Conservation (phyloP, 2,329 filamentous ascomycete species). For the Zymoseptoria brevis region DNA sequence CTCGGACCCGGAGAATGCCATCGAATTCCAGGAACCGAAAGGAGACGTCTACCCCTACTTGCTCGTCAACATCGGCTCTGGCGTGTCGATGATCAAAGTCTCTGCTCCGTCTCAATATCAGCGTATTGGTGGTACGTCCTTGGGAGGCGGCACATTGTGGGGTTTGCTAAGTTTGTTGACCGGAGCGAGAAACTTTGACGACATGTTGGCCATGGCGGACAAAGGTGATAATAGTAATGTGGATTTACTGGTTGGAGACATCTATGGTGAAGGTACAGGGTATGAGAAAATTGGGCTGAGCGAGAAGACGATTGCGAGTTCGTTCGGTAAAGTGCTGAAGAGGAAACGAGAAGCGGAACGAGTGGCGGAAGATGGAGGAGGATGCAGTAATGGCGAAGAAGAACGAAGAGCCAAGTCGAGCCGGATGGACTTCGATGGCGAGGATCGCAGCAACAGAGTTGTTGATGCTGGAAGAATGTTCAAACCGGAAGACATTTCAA, state of each 20-base stretch:
- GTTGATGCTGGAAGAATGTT: slow-evolving; percentile 50
- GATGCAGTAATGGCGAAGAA: slow-evolving; percentile 45
- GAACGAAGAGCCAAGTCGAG: slow-evolving; percentile 14
- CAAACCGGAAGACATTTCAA: slow-evolving; percentile 73
- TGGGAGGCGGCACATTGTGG: slow-evolving; percentile 97
- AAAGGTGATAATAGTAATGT: slow-evolving; percentile 86
- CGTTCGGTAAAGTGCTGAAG: slow-evolving; percentile 93
- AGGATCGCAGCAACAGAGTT: slow-evolving; percentile 17
- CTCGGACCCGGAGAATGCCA: slow-evolving; percentile 57
- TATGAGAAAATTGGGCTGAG: slow-evolving; percentile 96
- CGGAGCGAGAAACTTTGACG: slow-evolving; percentile 90
- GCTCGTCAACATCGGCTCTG: slow-evolving; percentile 95
- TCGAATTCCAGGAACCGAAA: slow-evolving; percentile 73
- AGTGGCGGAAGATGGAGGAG: slow-evolving; percentile 64
- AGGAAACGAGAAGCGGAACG: slow-evolving; percentile 79
- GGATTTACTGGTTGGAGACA: slow-evolving; percentile 95
- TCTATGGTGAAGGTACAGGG: slow-evolving; percentile 93
- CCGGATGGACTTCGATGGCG: slow-evolving; percentile 25
- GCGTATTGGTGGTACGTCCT: slow-evolving; percentile 87
- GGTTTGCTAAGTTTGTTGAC: slow-evolving; percentile 85
- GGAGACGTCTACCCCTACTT: slow-evolving; percentile 93
- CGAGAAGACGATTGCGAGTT: slow-evolving; percentile 89
- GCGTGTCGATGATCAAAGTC: slow-evolving; percentile 95
- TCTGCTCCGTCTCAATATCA: slow-evolving; percentile 79
- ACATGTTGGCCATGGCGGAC: slow-evolving; percentile 90